Evolutionary conservation across 306 rosid genomes (phyloP), one percentile per base, ranked within the genome.

Genomic region (Fragaria iinumae): DNA sequence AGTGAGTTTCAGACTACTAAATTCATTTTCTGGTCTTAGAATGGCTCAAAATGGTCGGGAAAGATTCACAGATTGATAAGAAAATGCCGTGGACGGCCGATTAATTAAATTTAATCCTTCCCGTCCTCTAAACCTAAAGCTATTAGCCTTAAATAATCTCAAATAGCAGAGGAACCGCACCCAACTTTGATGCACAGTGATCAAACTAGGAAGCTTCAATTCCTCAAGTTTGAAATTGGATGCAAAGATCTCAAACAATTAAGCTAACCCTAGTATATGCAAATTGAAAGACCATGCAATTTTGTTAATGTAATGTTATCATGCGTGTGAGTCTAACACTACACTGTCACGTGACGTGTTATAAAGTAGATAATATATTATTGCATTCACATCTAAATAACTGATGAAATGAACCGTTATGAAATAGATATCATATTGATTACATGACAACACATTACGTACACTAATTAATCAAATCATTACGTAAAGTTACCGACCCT

Each of bases 251-350:
- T 47, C 50, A 47, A 47, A 47, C 6, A 48, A 45, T 11, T 45
- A 10, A 45, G 16, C 49, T 11, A 1, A 9, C 1, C 47, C 2
- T 43, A 32, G 0, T 6, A 0, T 7, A 39, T 3, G 6, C 55
- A 16, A 16, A 13, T 49, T 3, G 6, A 50, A 50, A 50, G 9
- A 50, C 9, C 55, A 1, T 50, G 55, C 5, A 50, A 5, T 50
- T 48, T 14, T 13, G 53, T 48, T 48, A 14, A 32, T 32, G 34
- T 32, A 32, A 32, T 32, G 34, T 0, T 2, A 32, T 0, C 3
- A 1, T 3, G 34, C 0, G 34, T 32, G 4, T 0, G 4, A 32
- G 4, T 3, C 4, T 32, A 32, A 32, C 0, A 32, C 4, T 0
- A 32, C 4, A 32, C 0, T 32, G 4, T 32, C 4, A 32, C 4